Conservation (phyloP, 257 asterid species). For the Cordia subcordata region DNA sequence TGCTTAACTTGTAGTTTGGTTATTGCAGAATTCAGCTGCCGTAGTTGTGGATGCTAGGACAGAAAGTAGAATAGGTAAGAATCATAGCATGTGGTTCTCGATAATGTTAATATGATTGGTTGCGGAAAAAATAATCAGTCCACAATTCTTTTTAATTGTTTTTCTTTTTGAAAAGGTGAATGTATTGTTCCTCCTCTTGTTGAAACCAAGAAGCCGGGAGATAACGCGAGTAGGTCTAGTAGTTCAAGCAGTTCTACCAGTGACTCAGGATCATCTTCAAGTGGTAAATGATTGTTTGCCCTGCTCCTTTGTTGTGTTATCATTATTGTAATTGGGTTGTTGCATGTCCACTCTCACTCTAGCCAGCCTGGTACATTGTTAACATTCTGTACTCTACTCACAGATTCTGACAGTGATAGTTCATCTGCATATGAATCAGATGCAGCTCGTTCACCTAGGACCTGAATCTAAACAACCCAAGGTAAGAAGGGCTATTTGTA, state of each 20-base stretch:
- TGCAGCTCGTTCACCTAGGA: slow-evolving; percentile 39
- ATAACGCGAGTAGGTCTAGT: slow-evolving; percentile 19
- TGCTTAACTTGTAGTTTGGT: not conserved
- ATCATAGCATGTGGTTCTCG: not conserved
- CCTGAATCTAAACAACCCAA: slow-evolving; percentile 12
- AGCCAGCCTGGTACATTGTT: not conserved
- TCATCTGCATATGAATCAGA: slow-evolving; percentile 50
- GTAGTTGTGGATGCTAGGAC: slow-evolving; percentile 5
- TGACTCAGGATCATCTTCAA: slow-evolving; percentile 24
- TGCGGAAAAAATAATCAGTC: not conserved
- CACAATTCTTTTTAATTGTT: not conserved
- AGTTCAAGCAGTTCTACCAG: slow-evolving; percentile 28
- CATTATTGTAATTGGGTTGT: no score
- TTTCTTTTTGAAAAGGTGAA: slow-evolving; percentile 4
- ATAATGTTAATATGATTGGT: not conserved
- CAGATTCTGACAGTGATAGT: slow-evolving; percentile 61
- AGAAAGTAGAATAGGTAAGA: slow-evolving; percentile 15
- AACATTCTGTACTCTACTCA: slow-evolving; percentile 4
- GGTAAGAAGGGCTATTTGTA: no score
- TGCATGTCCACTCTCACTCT: no score
- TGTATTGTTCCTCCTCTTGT: slow-evolving; percentile 4
- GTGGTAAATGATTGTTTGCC: slow-evolving; percentile 14
- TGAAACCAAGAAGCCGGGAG: slow-evolving; percentile 7
- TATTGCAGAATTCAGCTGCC: slow-evolving; percentile 12
- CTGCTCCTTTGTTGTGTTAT: not conserved